Conservation (phyloP, 495 filamentous ascomycete species). For the Haplographium delicatum region DNA sequence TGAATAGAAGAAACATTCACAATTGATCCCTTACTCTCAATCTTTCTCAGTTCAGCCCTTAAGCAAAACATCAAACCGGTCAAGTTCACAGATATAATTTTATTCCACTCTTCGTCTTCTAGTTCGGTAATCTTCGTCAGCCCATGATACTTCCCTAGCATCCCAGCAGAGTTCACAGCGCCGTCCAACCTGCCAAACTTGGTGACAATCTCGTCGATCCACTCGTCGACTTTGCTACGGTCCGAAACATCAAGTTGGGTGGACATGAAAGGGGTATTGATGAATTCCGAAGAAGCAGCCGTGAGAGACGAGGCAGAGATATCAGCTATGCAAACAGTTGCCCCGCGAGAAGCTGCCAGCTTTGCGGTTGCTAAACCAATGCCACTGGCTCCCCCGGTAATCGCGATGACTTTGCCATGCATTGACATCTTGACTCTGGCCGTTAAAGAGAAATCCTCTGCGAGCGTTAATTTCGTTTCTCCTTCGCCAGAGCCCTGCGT, state of each 20-base stretch:
- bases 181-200: conserved; percentile 40
- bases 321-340: conserved; percentile 41
- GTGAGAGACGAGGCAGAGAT: conserved; percentile 30
- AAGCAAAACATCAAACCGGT: conserved; percentile 54
- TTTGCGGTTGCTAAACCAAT: conserved; percentile 48
- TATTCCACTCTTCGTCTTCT: conserved; percentile 45
- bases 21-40: conserved; percentile 31
- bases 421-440: conserved; percentile 1
- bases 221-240: conserved; percentile 24
- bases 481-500: too few relatives aligned
- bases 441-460: too few relatives aligned
- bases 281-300: conserved; percentile 20
- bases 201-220: conserved; percentile 28
- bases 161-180: conserved; percentile 48
- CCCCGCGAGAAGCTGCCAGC: conserved; percentile 36
- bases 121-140: conserved; percentile 33
- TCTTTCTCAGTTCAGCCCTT: conserved; percentile 45
- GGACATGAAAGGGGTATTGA: conserved; percentile 8
- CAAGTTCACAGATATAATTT: conserved; percentile 49
- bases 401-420: conserved; percentile 37
- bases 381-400: conserved; percentile 50
- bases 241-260: conserved; percentile 36
- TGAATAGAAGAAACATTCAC: conserved; percentile 28
- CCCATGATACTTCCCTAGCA: conserved; percentile 34
- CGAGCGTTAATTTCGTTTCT: too few relatives aligned